Evolutionary conservation across 2,329 filamentous ascomycete species (phyloP).

Genomic region (Diaporthe nobilis): DNA sequence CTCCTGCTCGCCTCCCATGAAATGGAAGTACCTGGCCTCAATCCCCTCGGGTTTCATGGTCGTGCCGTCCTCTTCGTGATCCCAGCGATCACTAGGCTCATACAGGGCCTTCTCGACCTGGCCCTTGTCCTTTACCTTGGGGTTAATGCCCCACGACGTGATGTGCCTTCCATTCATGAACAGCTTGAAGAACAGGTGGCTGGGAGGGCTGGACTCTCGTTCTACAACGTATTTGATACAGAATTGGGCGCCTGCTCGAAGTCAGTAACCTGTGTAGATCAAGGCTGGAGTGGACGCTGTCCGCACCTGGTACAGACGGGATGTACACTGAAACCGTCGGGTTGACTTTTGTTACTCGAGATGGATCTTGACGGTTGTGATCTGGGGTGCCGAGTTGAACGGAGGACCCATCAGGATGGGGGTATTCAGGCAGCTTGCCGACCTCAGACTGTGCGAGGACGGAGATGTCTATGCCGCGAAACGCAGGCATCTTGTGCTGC

Average conservation of each 20-base stretch:
- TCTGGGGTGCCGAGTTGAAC: slow-evolving; percentile 51
- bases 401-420: slow-evolving; percentile 66
- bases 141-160: slow-evolving; percentile 67
- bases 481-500: slow-evolving; percentile 60
- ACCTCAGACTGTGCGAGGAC: slow-evolving; percentile 55
- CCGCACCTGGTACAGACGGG: slow-evolving; percentile 66
- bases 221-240: slow-evolving; percentile 64
- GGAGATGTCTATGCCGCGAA: slow-evolving; percentile 64
- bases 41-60: slow-evolving; percentile 56
- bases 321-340: slow-evolving; percentile 69
- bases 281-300: neutral
- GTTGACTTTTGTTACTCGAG: slow-evolving; percentile 51
- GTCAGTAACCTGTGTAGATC: neutral
- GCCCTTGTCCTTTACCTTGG: slow-evolving; percentile 52
- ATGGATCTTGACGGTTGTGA: slow-evolving; percentile 48
- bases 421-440: slow-evolving; percentile 65
- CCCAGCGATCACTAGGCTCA: slow-evolving; percentile 60
- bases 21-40: slow-evolving; percentile 66
- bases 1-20: slow-evolving; percentile 55
- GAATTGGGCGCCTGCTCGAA: slow-evolving; percentile 63
- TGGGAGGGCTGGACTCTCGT: slow-evolving; percentile 51
- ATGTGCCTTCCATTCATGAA: slow-evolving; percentile 67
- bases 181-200: slow-evolving; percentile 68
- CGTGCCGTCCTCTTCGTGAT: slow-evolving; percentile 55
- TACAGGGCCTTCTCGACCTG: slow-evolving; percentile 64